Percentiles rank a stretch among this genome's conserved stretches.
These are phyloP conservation scores for Penicillium robsamsonii DNA, from an alignment of 495 filamentous ascomycete species.

Conservation along the genomic window DNA sequence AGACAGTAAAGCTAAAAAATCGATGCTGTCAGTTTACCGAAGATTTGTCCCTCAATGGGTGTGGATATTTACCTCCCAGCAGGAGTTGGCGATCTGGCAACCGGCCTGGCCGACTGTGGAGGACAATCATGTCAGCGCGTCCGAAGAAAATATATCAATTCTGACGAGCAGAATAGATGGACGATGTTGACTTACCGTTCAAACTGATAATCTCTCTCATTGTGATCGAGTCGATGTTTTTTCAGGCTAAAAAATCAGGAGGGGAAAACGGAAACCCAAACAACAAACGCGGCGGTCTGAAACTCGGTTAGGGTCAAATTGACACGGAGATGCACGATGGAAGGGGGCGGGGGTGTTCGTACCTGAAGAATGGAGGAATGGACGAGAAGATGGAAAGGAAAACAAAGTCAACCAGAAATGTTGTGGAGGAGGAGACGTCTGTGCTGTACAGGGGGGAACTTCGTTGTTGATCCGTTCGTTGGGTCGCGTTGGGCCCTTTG, in stretches of 20 bases:
- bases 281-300: conserved; percentile 31
- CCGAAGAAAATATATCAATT: conserved; percentile 21
- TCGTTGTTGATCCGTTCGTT: conserved; percentile 42
- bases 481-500: conserved; percentile 40
- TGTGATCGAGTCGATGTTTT: conserved; percentile 42
- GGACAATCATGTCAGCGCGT: conserved; percentile 23
- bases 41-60: conserved; percentile 14
- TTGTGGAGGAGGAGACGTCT: conserved; percentile 33
- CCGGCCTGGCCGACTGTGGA: conserved; percentile 93
- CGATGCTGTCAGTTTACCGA: conserved; percentile 27
- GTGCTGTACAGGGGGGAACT: conserved; percentile 33
- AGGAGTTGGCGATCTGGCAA: conserved; percentile 99
- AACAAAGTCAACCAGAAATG: conserved; percentile 29
- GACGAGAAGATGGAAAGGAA: conserved; percentile 20
- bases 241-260: conserved; percentile 37
- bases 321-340: conserved; percentile 11
- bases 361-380: conserved; percentile 36
- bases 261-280: conserved; percentile 29
- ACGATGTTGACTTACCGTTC: conserved; percentile 70
- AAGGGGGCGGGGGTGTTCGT: conserved; percentile 22
- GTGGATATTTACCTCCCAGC: conserved; percentile 83
- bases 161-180: not conserved
- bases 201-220: conserved; percentile 99
- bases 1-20: conserved; percentile 89
- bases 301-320: conserved; percentile 15